Evolutionary conservation across 2,329 filamentous ascomycete species (phyloP).

Genomic region (Pseudogymnoascus sp.): DNA sequence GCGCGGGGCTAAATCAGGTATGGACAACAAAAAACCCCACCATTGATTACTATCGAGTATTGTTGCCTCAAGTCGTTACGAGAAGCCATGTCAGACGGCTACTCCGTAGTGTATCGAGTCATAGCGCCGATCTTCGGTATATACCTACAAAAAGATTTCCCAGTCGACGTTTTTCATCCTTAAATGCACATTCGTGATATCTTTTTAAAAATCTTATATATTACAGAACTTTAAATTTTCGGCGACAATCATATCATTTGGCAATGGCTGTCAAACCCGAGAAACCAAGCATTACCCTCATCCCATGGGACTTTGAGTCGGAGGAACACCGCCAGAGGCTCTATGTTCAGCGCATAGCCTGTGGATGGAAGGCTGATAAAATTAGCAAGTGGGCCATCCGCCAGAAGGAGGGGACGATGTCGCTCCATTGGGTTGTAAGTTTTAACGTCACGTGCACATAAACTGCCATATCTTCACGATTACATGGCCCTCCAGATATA

Average conservation of each 20-base stretch:
- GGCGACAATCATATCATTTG: not conserved
- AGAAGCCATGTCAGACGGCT: not conserved
- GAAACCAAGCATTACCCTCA: constrained; percentile 28
- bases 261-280: not conserved
- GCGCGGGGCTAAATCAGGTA: not conserved
- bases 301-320: constrained; percentile 39
- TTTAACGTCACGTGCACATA: not conserved
- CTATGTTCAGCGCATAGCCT: constrained; percentile 37
- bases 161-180: not conserved
- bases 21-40: not conserved
- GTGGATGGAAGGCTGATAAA: constrained; percentile 36
- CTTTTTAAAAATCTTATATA: not conserved
- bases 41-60: not conserved
- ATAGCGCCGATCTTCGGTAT: not conserved
- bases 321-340: constrained; percentile 34
- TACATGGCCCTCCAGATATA: not conserved
- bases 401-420: constrained; percentile 18
- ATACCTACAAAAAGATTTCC: not conserved
- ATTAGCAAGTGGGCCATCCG: constrained; percentile 23
- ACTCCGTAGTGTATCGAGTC: not conserved
- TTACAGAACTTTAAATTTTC: not conserved
- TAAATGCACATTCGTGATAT: not conserved
- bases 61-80: not conserved
- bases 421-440: constrained; percentile 23
- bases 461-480: not conserved